These are phyloP conservation scores for Pythium brachiatum DNA, from an alignment of 352 stramenopile genomes.

Conservation along the genomic window DNA sequence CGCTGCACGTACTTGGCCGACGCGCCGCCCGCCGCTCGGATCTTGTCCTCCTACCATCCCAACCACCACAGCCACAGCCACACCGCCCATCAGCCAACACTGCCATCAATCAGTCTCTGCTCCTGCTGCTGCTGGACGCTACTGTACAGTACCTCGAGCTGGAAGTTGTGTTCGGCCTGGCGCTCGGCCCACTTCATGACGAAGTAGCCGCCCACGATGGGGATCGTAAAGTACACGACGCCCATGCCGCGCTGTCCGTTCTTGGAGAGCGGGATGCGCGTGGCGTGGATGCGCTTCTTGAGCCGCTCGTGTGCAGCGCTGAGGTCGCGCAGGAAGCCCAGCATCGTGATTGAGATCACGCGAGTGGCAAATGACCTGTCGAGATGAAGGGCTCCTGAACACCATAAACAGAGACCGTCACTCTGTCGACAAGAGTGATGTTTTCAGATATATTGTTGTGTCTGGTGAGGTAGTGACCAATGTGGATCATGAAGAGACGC, in stretches of 20 bases:
- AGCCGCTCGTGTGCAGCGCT: slow-evolving; percentile 80
- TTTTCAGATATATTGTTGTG: background rate
- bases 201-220: slow-evolving; percentile 86
- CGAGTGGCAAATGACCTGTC: background rate
- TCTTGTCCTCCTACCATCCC: slow-evolving; percentile 52
- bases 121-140: background rate
- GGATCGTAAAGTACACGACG: slow-evolving; percentile 89
- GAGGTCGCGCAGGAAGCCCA: slow-evolving; percentile 79
- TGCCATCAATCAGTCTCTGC: background rate
- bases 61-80: background rate
- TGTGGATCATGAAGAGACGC: slow-evolving; percentile 12
- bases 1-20: slow-evolving; percentile 49
- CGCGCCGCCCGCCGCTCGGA: slow-evolving; percentile 48
- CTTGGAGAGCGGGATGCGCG: slow-evolving; percentile 87
- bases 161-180: slow-evolving; percentile 71
- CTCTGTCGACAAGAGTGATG: background rate
- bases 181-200: slow-evolving; percentile 91
- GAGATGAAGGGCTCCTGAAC: too few species aligned
- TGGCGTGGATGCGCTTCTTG: slow-evolving; percentile 91
- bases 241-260: slow-evolving; percentile 85
- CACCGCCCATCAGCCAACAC: background rate
- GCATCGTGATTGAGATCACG: slow-evolving; percentile 20
- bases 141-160: slow-evolving; percentile 42
- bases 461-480: background rate
- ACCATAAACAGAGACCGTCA: background rate